Evolutionary conservation across 2,329 filamentous ascomycete species (phyloP).

Genomic region (Penicillium aurantiogriseum): DNA sequence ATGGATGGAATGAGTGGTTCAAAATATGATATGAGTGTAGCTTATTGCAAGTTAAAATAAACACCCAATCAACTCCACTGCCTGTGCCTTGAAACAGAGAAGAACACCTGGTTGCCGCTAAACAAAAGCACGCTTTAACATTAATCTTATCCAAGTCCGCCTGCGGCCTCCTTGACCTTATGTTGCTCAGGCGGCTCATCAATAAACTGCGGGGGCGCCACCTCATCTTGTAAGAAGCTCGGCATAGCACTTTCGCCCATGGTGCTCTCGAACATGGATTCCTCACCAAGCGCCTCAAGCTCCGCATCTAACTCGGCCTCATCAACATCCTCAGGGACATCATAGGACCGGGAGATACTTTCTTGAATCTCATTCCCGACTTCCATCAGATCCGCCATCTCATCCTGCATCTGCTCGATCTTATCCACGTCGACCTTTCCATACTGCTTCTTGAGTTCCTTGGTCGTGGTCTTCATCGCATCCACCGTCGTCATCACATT

Average conservation of each 20-base stretch:
- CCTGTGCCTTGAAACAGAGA: slow-evolving; percentile 12
- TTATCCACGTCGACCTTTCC: slow-evolving; percentile 97
- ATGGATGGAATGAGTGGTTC: neutral
- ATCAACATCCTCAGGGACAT: slow-evolving; percentile 94
- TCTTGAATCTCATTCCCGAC: slow-evolving; percentile 98
- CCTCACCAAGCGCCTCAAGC: slow-evolving; percentile 87
- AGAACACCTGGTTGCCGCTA: slow-evolving; percentile 9
- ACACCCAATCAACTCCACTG: slow-evolving; percentile 19
- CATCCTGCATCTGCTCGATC: slow-evolving; percentile 96
- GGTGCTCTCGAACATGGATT: slow-evolving; percentile 79
- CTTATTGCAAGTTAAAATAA: slow-evolving; percentile 1
- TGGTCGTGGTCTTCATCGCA: slow-evolving; percentile 95
- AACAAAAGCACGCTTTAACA: slow-evolving; percentile 11
- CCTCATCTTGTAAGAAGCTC: slow-evolving; percentile 85
- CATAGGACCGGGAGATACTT: slow-evolving; percentile 84
- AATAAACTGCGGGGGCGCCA: slow-evolving; percentile 78
- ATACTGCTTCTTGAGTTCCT: slow-evolving; percentile 88
- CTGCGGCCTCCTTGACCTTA: slow-evolving; percentile 79
- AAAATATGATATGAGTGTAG: neutral
- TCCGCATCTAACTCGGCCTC: slow-evolving; percentile 96
- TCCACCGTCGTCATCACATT: slow-evolving; percentile 99
- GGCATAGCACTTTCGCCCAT: slow-evolving; percentile 66
- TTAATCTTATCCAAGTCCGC: slow-evolving; percentile 33
- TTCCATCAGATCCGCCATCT: slow-evolving; percentile 98
- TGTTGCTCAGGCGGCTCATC: slow-evolving; percentile 78